Percentiles rank a stretch among this genome's conserved stretches.
These are phyloP conservation scores for Lasiosphaeria miniovina DNA, from an alignment of 495 filamentous ascomycete species.

Conservation along the genomic window DNA sequence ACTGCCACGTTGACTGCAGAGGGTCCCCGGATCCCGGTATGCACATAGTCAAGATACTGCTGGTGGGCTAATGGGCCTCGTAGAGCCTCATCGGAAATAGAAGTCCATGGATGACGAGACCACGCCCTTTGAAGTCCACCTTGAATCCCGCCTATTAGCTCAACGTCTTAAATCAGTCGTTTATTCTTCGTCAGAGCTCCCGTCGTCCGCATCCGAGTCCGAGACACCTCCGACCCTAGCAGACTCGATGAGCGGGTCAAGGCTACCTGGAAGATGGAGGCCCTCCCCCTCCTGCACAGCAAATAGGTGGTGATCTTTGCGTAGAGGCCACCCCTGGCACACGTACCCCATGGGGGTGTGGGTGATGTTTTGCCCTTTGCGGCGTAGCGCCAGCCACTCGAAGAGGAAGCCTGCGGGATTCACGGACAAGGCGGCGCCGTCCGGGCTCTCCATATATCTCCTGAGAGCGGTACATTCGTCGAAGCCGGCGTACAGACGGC, in stretches of 20 bases:
- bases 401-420: conserved; percentile 42
- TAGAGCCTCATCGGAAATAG: no score
- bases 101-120: no score
- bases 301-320: not conserved
- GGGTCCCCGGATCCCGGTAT: no score
- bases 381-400: conserved; percentile 50
- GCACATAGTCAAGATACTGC: no score
- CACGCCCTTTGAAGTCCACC: no score
- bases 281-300: not conserved
- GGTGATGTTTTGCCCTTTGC: conserved; percentile 50
- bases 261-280: not conserved
- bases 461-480: conserved; percentile 28
- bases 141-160: no score
- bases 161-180: no score
- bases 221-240: not conserved
- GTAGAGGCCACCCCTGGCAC: conserved; percentile 21
- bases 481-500: conserved; percentile 53
- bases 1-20: no score
- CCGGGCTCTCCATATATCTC: conserved; percentile 5
- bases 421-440: conserved; percentile 18
- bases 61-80: no score
- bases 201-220: no score
- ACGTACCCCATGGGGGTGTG: conserved; percentile 58
- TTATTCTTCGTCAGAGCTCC: no score
- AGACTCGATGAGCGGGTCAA: conserved; percentile 1